Evolutionary conservation across 495 filamentous ascomycete species (phyloP).

Genomic region (Diplogelasinospora grovesii): DNA sequence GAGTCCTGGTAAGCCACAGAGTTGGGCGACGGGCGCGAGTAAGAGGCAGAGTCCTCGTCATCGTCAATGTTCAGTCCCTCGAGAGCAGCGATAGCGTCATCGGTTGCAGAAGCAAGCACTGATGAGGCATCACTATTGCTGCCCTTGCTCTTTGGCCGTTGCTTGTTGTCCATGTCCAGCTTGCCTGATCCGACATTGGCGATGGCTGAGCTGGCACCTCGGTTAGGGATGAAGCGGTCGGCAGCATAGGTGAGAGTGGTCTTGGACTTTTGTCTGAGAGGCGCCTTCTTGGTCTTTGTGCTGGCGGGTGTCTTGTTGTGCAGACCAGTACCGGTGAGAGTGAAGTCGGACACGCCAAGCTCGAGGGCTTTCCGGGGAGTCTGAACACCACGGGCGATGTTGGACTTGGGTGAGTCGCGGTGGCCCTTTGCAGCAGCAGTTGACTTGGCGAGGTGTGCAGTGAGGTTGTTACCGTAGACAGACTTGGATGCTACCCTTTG

Average conservation of each 20-base stretch:
- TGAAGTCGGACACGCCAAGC: constrained; percentile 87
- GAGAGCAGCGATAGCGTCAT: constrained; percentile 71
- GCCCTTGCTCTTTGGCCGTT: constrained; percentile 56
- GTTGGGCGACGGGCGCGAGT: constrained; percentile 76
- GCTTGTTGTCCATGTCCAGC: constrained; percentile 56
- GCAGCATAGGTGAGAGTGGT: constrained; percentile 76
- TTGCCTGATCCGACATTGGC: constrained; percentile 75
- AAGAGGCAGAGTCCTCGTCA: constrained; percentile 45
- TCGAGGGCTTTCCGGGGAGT: constrained; percentile 76
- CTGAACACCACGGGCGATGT: constrained; percentile 67
- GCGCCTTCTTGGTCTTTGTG: constrained; percentile 54
- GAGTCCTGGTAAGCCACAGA: constrained; percentile 88
- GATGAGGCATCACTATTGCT: constrained; percentile 50
- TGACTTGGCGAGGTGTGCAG: constrained; percentile 66
- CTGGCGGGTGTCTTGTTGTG: constrained; percentile 64
- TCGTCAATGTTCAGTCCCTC: constrained; percentile 64
- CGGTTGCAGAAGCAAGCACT: constrained; percentile 64
- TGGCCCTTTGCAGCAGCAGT: constrained; percentile 47
- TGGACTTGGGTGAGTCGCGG: constrained; percentile 85
- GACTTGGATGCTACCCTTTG: constrained; percentile 53
- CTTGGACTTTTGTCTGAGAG: constrained; percentile 63
- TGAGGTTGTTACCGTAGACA: constrained; percentile 61
- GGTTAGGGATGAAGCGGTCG: constrained; percentile 97
- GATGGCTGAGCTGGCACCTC: constrained; percentile 80
- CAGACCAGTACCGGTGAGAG: constrained; percentile 71